Conservation (phyloP, 768 basidiomycete species). For the Suillus subalutaceus region DNA sequence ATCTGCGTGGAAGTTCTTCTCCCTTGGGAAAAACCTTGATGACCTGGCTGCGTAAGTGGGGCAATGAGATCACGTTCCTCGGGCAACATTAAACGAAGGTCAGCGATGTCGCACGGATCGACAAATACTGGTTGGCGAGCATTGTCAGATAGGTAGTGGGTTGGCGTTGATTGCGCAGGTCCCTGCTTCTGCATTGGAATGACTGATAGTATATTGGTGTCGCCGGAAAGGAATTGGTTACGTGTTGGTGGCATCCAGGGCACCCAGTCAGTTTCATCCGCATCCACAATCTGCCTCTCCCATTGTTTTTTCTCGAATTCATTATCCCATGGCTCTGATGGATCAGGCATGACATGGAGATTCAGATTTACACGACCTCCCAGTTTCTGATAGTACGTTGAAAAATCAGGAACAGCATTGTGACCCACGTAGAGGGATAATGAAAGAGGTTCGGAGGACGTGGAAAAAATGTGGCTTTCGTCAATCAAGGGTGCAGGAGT, state of each 20-base stretch:
- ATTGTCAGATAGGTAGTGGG: slow-evolving; percentile 25
- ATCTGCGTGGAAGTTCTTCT: slow-evolving; percentile 20
- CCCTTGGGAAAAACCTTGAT: slow-evolving; percentile 17
- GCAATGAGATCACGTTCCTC: slow-evolving; percentile 13
- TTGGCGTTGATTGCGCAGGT: not conserved
- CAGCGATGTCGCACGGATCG: slow-evolving; percentile 5
- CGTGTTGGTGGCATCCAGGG: not conserved
- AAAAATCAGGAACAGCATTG: not conserved
- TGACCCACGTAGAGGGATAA: not conserved
- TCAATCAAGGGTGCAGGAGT: not conserved
- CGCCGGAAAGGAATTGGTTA: not conserved
- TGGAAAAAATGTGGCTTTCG: not conserved
- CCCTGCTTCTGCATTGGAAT: not conserved
- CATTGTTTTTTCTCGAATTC: too few relatives aligned
- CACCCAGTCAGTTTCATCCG: slow-evolving; percentile 14
- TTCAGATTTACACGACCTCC: not conserved
- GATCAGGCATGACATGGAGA: not conserved
- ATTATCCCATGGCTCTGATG: slow-evolving; percentile 21
- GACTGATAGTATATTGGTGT: slow-evolving; percentile 11
- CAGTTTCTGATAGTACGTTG: slow-evolving; percentile 4
- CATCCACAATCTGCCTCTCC: not conserved
- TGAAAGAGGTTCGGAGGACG: slow-evolving; percentile 8
- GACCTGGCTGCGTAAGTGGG: slow-evolving; percentile 14
- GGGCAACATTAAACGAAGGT: slow-evolving; percentile 12
- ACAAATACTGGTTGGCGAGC: slow-evolving; percentile 24